A percentile compares a stretch with the other conserved stretches of the same genome.
Conservation (phyloP, 164 flowering plant species). For the Vitis labrusca region DNA sequence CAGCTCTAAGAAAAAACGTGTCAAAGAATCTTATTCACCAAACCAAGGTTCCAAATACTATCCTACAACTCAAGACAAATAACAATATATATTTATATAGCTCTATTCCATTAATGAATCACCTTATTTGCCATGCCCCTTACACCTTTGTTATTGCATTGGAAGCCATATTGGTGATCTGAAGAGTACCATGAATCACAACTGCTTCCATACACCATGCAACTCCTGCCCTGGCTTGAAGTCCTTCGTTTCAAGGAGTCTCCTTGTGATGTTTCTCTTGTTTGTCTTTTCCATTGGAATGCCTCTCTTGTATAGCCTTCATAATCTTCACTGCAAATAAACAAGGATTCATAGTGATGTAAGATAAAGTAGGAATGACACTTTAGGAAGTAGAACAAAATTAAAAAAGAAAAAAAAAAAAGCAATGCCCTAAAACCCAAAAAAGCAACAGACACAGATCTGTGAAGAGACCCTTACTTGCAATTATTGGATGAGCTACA, state of each 20-base stretch:
- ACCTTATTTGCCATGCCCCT: slow-evolving; percentile 57
- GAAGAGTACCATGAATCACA: slow-evolving; percentile 31
- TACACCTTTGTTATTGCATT: slow-evolving; percentile 31
- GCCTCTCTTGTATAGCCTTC: slow-evolving; percentile 54
- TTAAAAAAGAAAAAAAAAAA: no score
- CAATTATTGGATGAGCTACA: slow-evolving; percentile 84
- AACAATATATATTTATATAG: background rate
- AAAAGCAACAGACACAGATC: background rate
- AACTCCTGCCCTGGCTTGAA: slow-evolving; percentile 34
- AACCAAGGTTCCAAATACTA: background rate
- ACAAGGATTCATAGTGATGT: background rate
- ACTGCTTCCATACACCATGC: slow-evolving; percentile 22
- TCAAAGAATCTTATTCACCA: background rate
- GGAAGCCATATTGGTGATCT: slow-evolving; percentile 40
- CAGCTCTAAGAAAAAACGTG: background rate
- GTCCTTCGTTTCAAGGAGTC: slow-evolving; percentile 37
- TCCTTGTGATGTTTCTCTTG: slow-evolving; percentile 32
- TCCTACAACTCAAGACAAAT: background rate
- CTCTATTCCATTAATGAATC: background rate
- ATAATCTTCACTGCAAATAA: slow-evolving; percentile 55
- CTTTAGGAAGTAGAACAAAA: background rate
- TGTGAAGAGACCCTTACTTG: slow-evolving; percentile 44
- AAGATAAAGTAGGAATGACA: background rate
- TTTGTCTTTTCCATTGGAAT: slow-evolving; percentile 55
- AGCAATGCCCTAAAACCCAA: background rate